phyloP scores from a whole-genome alignment of 2,329 filamentous ascomycete species.

The Penicillium sp. region DNA sequence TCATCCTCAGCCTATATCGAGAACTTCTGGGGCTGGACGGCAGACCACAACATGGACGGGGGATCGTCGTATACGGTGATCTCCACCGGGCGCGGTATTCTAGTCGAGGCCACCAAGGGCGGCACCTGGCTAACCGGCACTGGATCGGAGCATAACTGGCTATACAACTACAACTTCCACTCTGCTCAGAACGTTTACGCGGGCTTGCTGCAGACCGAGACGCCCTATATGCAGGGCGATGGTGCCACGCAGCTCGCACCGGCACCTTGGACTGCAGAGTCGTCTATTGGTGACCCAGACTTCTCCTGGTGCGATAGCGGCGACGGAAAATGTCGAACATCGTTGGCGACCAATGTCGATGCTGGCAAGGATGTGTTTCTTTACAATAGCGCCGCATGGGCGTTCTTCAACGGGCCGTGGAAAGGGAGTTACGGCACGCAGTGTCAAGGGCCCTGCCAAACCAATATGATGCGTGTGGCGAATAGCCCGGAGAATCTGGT shows the following conservation, averaged over 20 bases:
- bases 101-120: constrained; percentile 42
- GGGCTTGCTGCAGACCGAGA: constrained; percentile 37
- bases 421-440: constrained; percentile 28
- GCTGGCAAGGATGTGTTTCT: constrained; percentile 31
- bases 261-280: constrained; percentile 28
- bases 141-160: constrained; percentile 47
- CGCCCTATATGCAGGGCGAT: constrained; percentile 35
- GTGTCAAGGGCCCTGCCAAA: constrained; percentile 31
- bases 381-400: constrained; percentile 36
- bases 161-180: constrained; percentile 51
- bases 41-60: constrained; percentile 51
- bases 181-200: constrained; percentile 44
- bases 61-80: constrained; percentile 29
- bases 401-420: constrained; percentile 34
- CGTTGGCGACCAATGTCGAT: constrained; percentile 32
- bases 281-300: constrained; percentile 30
- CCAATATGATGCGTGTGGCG: constrained; percentile 34
- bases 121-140: constrained; percentile 49
- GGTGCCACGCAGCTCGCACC: constrained; percentile 28
- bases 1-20: constrained; percentile 54
- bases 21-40: constrained; percentile 53
- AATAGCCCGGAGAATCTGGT: constrained; percentile 27
- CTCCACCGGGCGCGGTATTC: constrained; percentile 41
- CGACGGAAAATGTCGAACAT: constrained; percentile 32
- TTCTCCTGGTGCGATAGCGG: constrained; percentile 29